These are phyloP conservation scores for Debaryomyces udenii DNA, from an alignment of 1,139 yeast genomes.

Conservation along the genomic window DNA sequence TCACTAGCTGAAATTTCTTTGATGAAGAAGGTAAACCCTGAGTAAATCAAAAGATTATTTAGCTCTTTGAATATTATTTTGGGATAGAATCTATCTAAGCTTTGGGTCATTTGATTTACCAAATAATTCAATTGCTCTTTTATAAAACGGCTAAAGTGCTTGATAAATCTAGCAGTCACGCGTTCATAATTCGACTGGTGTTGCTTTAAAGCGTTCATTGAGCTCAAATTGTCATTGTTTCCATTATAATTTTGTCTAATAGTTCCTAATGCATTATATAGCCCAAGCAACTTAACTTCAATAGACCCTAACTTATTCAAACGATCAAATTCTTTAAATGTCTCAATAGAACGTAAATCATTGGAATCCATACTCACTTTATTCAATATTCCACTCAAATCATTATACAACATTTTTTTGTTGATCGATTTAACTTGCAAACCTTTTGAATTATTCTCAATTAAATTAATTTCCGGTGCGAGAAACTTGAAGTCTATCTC, in stretches of 20 bases:
- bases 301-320: slow-evolving; percentile 46
- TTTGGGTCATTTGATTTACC: slow-evolving; percentile 31
- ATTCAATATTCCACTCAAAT: slow-evolving; percentile 65
- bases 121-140: slow-evolving; percentile 43
- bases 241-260: slow-evolving; percentile 50
- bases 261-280: slow-evolving; percentile 67
- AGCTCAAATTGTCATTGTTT: slow-evolving; percentile 51
- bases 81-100: slow-evolving; percentile 28
- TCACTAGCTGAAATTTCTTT: slow-evolving; percentile 54
- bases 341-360: slow-evolving; percentile 52
- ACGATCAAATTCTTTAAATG: slow-evolving; percentile 53
- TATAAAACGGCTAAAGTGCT: slow-evolving; percentile 51
- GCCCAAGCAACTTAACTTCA: slow-evolving; percentile 60
- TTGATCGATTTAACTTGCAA: slow-evolving; percentile 83
- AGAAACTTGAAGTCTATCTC: slow-evolving; percentile 47
- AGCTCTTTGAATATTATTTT: slow-evolving; percentile 34
- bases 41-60: slow-evolving; percentile 51
- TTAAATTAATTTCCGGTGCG: slow-evolving; percentile 66
- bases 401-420: slow-evolving; percentile 71
- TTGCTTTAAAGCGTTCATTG: slow-evolving; percentile 75
- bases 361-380: slow-evolving; percentile 67
- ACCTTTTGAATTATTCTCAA: slow-evolving; percentile 80
- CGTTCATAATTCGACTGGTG: slow-evolving; percentile 63
- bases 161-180: slow-evolving; percentile 56
- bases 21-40: slow-evolving; percentile 67